Evolutionary conservation across 768 basidiomycete genomes (phyloP).

Genomic region (Amanita brunnescens): DNA sequence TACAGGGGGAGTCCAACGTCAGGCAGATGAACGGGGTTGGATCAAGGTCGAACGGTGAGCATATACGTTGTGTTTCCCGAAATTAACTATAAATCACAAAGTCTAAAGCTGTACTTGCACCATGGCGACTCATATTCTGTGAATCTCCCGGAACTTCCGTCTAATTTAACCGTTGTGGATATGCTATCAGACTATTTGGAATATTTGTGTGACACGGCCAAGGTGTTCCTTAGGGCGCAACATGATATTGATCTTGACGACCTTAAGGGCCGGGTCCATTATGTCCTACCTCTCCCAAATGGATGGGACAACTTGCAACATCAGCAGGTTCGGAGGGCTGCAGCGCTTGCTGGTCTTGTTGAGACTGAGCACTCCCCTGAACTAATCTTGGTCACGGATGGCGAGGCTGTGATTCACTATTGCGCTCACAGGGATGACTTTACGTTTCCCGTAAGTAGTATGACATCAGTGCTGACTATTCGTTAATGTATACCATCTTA

Average conservation of each 20-base stretch:
- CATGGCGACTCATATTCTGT: constrained; percentile 13
- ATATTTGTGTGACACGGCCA: constrained; percentile 38
- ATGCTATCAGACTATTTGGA: constrained; percentile 42
- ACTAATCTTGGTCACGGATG: constrained; percentile 5
- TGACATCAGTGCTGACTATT: neutral
- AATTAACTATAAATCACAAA: constrained; percentile 13
- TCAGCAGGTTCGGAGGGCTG: constrained; percentile 5
- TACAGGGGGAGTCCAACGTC: constrained; percentile 28
- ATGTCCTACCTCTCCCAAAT: constrained; percentile 5
- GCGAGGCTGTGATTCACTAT: constrained; percentile 3
- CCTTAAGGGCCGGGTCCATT: constrained; percentile 3
- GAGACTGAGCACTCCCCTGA: neutral
- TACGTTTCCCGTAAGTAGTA: neutral
- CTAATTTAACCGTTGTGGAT: constrained; percentile 29
- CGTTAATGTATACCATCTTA: neutral
- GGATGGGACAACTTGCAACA: constrained; percentile 7
- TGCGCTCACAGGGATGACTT: neutral
- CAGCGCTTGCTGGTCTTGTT: constrained; percentile 1
- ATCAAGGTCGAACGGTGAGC: constrained; percentile 36
- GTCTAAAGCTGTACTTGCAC: constrained; percentile 32
- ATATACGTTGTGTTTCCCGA: constrained; percentile 17
- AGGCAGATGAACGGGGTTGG: constrained; percentile 36
- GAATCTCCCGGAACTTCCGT: constrained; percentile 28
- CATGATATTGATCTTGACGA: constrained; percentile 15
- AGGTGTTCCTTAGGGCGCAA: constrained; percentile 38